Percentiles rank a stretch among this genome's conserved stretches.
phyloP scores from a whole-genome alignment of 345 rosid genomes.

The Eucalyptus regnans region DNA sequence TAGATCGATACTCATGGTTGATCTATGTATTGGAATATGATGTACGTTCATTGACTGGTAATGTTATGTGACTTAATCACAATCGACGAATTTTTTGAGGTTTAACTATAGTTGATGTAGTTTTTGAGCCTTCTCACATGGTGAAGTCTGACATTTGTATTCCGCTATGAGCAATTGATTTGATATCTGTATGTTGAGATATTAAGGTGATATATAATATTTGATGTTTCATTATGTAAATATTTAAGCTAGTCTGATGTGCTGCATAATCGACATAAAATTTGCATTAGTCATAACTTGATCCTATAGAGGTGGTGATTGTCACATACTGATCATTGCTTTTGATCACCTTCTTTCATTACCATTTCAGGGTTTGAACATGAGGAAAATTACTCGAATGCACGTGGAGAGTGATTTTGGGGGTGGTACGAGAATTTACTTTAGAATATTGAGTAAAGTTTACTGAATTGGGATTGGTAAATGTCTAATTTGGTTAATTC shows the following conservation, averaged over 20 bases:
- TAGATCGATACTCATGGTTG: not conserved
- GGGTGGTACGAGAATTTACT: not conserved
- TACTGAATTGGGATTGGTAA: not conserved
- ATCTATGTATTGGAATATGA: not conserved
- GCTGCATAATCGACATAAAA: not conserved
- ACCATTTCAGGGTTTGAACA: not conserved
- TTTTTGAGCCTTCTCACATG: not conserved
- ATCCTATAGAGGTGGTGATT: not conserved
- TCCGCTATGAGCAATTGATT: fast-evolving
- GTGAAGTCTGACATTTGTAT: not conserved
- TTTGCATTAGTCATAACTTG: not conserved
- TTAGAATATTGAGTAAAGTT: not conserved
- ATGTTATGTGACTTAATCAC: not conserved
- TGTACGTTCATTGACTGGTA: not conserved
- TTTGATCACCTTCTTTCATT: not conserved
- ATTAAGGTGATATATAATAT: not conserved
- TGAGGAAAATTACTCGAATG: not conserved
- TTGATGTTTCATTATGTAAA: not conserved
- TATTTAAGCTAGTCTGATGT: not conserved
- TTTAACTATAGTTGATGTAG: not conserved
- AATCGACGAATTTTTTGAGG: fast-evolving
- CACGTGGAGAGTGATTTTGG: fast-evolving
- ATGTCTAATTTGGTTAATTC: fast-evolving
- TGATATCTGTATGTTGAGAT: not conserved
- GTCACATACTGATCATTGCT: not conserved